Evolutionary conservation across 129 eudicot genomes (phyloP), one percentile per base, ranked within the genome.

Genomic region (Centella asiatica): DNA sequence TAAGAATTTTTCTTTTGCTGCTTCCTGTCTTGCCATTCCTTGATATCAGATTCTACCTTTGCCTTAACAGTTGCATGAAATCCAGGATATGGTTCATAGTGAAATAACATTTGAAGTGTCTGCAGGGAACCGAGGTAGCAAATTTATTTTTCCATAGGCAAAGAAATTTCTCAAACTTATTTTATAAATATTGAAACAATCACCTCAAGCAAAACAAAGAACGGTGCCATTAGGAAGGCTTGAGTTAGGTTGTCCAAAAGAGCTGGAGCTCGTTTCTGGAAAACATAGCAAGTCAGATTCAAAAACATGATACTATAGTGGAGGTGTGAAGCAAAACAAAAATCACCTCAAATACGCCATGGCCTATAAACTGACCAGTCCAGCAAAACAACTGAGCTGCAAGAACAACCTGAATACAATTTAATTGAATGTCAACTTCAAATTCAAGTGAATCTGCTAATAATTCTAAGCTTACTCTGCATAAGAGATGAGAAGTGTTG

Each of bases 121-220:
- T 92, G 83, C 60, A 60, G 49, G 36, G 49, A 64, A 74, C 59
- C 33, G 57, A 29, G 0, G 68, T 26, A 17, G 8, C 26, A 46
- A n/a, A 27, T 57, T 59, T 12, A 23, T 36, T 47, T 50, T 31
- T 49, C 37, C 4, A 18, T 47, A 13, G 26, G 29, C n/a, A 17
- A 31, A 28, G n/a, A 22, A 64, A 17, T 2, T 31, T 20, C 13
- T 64, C 2, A 6, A 49, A 25, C 14, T 64, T 44, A 37, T 40
- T 17, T 32, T 13, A 59, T 39, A 9, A 40, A 2, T 22, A 22
- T 4, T 0, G 5, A n/a, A n/a, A 40, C 12, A 31, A 31, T 53
- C 84, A 81, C 98, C 99, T 92, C 98, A 11, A 93, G 95, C 65
- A 93, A 65, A 14, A 93, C 99, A 40, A 93, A 92, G 81, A 80